Evolutionary conservation across 2,329 filamentous ascomycete species (phyloP).

Genomic region (Exophiala phaeomuriformis): DNA sequence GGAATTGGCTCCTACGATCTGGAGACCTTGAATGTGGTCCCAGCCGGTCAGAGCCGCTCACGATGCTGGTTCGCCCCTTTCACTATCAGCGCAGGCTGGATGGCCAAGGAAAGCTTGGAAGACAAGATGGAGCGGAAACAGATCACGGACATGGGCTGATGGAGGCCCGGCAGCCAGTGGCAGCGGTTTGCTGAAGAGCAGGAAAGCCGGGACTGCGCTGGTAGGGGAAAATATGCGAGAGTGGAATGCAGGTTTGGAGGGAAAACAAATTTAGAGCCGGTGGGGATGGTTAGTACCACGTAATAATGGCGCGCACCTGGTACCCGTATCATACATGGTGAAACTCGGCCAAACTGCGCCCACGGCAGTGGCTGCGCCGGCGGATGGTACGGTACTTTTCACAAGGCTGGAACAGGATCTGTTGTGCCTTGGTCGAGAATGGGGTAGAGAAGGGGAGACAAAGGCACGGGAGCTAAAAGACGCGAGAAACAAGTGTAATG

Average conservation of each 20-base stretch:
- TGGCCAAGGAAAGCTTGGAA: not conserved
- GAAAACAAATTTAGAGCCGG: not conserved
- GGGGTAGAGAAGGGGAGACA: not conserved
- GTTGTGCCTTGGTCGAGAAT: not conserved
- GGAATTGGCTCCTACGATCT: too few relatives aligned
- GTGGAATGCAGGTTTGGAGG: not conserved
- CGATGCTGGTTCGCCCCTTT: not conserved
- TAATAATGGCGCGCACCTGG: too few relatives aligned
- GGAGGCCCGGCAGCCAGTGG: not conserved
- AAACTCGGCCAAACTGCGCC: not conserved
- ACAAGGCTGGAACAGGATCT: not conserved
- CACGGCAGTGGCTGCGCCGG: not conserved
- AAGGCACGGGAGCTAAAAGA: not conserved
- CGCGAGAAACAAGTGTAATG: not conserved
- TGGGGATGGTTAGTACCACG: not conserved
- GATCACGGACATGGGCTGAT: not conserved
- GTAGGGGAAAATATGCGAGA: not conserved
- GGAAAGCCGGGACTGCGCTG: not conserved
- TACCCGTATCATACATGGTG: too few relatives aligned
- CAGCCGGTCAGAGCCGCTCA: not conserved
- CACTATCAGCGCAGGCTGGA: not conserved
- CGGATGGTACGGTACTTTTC: not conserved
- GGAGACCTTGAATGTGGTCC: too few relatives aligned
- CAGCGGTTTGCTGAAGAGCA: not conserved
- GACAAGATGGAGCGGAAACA: not conserved